Evolutionary conservation across 2,329 filamentous ascomycete species (phyloP).

Genomic region (Cytospora chrysosperma): DNA sequence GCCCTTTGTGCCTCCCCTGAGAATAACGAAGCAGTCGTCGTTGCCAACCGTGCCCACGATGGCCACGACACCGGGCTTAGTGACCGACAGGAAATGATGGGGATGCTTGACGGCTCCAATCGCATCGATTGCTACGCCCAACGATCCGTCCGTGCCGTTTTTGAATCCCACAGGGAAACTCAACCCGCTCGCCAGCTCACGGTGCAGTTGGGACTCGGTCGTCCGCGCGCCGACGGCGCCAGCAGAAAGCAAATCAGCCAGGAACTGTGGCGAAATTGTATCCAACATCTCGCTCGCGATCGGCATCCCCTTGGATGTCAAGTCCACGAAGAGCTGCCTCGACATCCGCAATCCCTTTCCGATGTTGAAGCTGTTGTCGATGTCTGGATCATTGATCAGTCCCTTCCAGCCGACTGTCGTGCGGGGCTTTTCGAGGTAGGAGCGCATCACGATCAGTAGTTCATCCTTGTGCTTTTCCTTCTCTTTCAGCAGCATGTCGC

Average conservation of each 20-base stretch:
- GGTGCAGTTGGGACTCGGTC: constrained; percentile 92
- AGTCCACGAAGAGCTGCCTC: constrained; percentile 87
- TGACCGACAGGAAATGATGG: constrained; percentile 96
- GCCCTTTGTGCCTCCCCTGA: constrained; percentile 87
- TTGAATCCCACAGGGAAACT: constrained; percentile 99
- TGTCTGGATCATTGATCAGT: constrained; percentile 96
- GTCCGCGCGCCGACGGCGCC: constrained; percentile 95
- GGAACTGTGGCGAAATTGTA: constrained; percentile 95
- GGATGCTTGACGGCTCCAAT: constrained; percentile 90
- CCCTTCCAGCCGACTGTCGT: constrained; percentile 99
- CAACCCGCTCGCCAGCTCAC: constrained; percentile 88
- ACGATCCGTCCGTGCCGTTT: constrained; percentile 92
- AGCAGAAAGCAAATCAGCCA: constrained; percentile 86
- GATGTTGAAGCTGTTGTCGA: constrained; percentile 98
- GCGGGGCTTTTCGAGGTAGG: constrained; percentile 96
- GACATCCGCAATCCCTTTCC: constrained; percentile 91
- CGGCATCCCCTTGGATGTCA: constrained; percentile 91
- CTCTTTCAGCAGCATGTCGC: constrained; percentile 74
- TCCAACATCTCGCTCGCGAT: constrained; percentile 97
- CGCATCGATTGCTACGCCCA: constrained; percentile 89
- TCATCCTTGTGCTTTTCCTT: constrained; percentile 89
- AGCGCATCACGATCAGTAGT: constrained; percentile 93
- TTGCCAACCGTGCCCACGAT: constrained; percentile 95
- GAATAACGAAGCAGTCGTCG: constrained; percentile 94
- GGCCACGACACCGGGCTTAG: constrained; percentile 91